phyloP scores from a whole-genome alignment of 75 land plant genomes.

The Sequoiadendron giganteum region DNA sequence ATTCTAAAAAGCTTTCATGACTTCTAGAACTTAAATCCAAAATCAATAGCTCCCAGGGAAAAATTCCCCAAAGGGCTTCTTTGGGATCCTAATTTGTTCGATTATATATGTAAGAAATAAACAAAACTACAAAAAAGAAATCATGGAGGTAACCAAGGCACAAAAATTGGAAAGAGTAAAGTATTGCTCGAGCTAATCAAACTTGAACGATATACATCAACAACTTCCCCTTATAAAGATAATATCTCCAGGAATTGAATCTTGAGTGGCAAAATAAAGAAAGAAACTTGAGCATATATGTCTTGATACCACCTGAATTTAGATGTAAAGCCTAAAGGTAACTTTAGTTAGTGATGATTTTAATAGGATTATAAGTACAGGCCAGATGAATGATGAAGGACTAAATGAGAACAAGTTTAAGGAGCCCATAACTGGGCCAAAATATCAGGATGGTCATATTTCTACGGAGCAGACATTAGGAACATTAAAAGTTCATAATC shows the following conservation, averaged over 20 bases:
- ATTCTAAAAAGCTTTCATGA: too few relatives aligned
- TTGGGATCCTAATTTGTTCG: too few relatives aligned
- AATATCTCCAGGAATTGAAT: not conserved
- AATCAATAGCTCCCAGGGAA: too few relatives aligned
- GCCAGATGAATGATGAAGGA: not conserved
- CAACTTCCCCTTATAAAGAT: not conserved
- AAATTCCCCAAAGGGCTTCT: too few relatives aligned
- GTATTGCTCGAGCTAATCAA: too few relatives aligned
- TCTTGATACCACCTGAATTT: slow-evolving; percentile 27
- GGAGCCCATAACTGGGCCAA: not conserved
- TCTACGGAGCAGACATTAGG: slow-evolving; percentile 35
- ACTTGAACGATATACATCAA: not conserved
- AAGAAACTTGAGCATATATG: slow-evolving; percentile 34
- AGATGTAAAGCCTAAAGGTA: not conserved
- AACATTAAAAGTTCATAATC: slow-evolving; percentile 31
- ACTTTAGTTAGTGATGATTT: not conserved
- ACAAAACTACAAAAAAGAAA: too few relatives aligned
- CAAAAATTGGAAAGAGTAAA: too few relatives aligned
- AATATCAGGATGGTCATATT: slow-evolving; percentile 11
- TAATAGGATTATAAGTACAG: not conserved
- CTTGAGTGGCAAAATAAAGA: slow-evolving; percentile 15
- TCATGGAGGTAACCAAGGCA: too few relatives aligned
- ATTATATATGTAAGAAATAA: too few relatives aligned
- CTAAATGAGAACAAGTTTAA: not conserved
- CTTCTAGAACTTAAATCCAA: too few relatives aligned